A percentile compares a stretch with the other conserved stretches of the same genome.
Conservation (phyloP, 2,329 filamentous ascomycete genomes). For the Pyrenophora graminea region DNA sequence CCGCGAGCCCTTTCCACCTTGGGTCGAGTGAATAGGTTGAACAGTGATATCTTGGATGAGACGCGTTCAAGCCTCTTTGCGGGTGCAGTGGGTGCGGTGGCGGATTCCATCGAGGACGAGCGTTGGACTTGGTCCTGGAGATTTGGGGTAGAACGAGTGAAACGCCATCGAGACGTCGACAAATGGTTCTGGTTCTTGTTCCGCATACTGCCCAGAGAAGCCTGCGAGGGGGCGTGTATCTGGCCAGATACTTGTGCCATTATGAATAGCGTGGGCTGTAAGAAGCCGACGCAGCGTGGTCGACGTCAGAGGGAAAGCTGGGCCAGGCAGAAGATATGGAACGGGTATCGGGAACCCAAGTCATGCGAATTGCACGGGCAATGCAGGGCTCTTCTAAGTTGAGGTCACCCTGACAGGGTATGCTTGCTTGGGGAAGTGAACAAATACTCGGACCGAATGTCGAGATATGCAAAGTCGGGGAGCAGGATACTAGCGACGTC, state of each 20-base stretch:
- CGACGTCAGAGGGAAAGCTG: constrained; percentile 1
- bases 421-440: constrained; percentile 10
- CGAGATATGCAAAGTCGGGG: constrained; percentile 4
- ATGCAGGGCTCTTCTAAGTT: neutral
- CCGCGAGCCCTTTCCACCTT: constrained; percentile 55
- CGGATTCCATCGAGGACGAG: constrained; percentile 12
- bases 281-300: constrained; percentile 8
- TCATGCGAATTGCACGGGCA: constrained; percentile 13
- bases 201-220: constrained; percentile 26
- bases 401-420: constrained; percentile 13
- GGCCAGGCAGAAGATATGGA: constrained; percentile 9
- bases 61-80: constrained; percentile 37
- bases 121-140: constrained; percentile 27
- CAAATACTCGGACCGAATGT: constrained; percentile 1
- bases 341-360: constrained; percentile 3
- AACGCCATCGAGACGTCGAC: constrained; percentile 44
- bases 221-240: constrained; percentile 19
- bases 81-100: constrained; percentile 16
- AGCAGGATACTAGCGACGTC: too few species aligned
- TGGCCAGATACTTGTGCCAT: constrained; percentile 24
- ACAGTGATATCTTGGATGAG: constrained; percentile 54
- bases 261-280: constrained; percentile 7
- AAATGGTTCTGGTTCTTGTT: constrained; percentile 27
- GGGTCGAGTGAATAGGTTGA: constrained; percentile 55
- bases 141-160: constrained; percentile 39